Evolutionary conservation across 257 asterid species (phyloP).

Genomic region (Petunia axillaris): DNA sequence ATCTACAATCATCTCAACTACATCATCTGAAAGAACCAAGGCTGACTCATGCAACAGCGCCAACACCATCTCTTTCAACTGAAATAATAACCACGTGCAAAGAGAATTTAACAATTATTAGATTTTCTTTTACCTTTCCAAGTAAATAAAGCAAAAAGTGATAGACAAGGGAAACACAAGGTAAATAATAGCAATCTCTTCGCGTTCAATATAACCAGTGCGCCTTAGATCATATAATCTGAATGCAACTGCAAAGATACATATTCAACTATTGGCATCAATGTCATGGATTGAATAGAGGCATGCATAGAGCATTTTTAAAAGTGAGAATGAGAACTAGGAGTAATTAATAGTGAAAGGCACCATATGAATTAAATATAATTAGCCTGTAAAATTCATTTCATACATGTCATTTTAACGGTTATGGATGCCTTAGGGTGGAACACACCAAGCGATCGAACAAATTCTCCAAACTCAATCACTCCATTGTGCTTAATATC

Average conservation of each 20-base stretch:
- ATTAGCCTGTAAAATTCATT: not conserved
- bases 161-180: not conserved
- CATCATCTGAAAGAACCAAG: constrained; percentile 75
- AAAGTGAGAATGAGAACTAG: constrained; percentile 18
- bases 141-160: not conserved
- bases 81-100: constrained; percentile 8
- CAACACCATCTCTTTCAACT: constrained; percentile 93
- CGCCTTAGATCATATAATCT: constrained; percentile 77
- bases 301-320: not conserved
- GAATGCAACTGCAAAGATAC: constrained; percentile 68
- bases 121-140: not conserved
- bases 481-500: constrained; percentile 80
- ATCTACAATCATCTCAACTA: constrained; percentile 69
- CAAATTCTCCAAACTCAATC: constrained; percentile 89
- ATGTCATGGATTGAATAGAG: not conserved
- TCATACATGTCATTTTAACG: constrained; percentile 69
- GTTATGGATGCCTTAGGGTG: constrained; percentile 73
- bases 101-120: not conserved
- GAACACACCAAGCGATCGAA: constrained; percentile 72
- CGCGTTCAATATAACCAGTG: constrained; percentile 80
- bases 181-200: constrained; percentile 51
- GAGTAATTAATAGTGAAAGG: not conserved
- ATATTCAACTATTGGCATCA: not conserved
- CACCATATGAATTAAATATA: not conserved
- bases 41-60: constrained; percentile 87